Evolutionary conservation across 2,329 filamentous ascomycete species (phyloP).

Genomic region (Fusarium sp.): DNA sequence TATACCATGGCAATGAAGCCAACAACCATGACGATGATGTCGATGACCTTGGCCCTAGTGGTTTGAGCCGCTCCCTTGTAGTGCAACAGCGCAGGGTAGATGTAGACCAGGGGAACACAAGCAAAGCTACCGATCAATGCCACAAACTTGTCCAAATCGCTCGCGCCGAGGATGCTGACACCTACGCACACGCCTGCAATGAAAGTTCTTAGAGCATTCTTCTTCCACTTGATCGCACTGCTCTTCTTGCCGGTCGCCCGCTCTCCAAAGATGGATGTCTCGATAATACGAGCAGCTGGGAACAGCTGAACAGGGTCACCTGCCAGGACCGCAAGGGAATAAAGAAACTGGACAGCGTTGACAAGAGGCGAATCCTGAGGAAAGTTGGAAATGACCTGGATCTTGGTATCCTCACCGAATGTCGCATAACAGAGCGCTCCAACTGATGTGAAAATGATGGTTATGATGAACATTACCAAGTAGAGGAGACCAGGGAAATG

Average conservation of each 20-base stretch:
- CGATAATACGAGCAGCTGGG: constrained; percentile 78
- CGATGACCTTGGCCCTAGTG: constrained; percentile 66
- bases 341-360: constrained; percentile 80
- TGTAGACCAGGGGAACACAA: constrained; percentile 81
- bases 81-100: constrained; percentile 79
- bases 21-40: constrained; percentile 71
- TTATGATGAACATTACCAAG: constrained; percentile 79
- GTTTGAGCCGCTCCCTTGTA: constrained; percentile 73
- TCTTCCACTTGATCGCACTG: constrained; percentile 77
- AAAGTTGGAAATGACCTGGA: constrained; percentile 82
- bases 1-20: constrained; percentile 77
- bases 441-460: constrained; percentile 77
- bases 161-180: constrained; percentile 73
- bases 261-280: constrained; percentile 74
- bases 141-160: constrained; percentile 79
- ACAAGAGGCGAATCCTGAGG: constrained; percentile 78
- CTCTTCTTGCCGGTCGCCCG: constrained; percentile 74
- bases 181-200: constrained; percentile 70
- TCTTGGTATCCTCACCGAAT: constrained; percentile 75
- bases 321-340: constrained; percentile 78
- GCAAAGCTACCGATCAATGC: constrained; percentile 79
- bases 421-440: constrained; percentile 80
- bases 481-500: constrained; percentile 75
- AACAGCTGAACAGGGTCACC: constrained; percentile 81
- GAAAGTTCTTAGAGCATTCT: constrained; percentile 73